Base-by-base conservation (phyloP, 2,329 filamentous ascomycete genomes). In the Cladophialophora carrionii region DNA sequence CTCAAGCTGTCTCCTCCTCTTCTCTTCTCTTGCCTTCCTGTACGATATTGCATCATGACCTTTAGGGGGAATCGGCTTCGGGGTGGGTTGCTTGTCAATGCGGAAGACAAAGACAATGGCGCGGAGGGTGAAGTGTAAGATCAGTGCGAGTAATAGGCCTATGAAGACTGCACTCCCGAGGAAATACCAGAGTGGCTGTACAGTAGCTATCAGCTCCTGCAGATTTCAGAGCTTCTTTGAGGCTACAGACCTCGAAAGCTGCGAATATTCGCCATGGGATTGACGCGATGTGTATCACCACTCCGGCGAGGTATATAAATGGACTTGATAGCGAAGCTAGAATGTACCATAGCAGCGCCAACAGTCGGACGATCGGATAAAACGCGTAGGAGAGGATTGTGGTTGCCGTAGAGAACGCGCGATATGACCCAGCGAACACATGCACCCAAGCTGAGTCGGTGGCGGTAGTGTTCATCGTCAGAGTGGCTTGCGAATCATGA, bases 121-220 rank as follows among this genome's bases (percentile, higher is more conserved):
- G 63, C 78, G 80, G 64, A 87, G 88, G 20, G 82, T 80, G 60
- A 85, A 77, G 72, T 85, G 83, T 51, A 92, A 76, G 20, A 84
- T 69, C 57, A 87, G 75, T 58, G 90, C 90, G 31, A 87, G 79
- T 10, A 85, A 57, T 59, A 88, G 77, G n/a, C 91, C 91, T 59
- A 91, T 81, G 20, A 90, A 76, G 34, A 85, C 82, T 7, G 90
- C 91, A 26, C 87, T 83, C 56, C 87, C 87, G 54, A 92, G 80
- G 72, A 83, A 88, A 72, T 84, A 82, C 61, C 76, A 75, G 22
- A 80, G 64, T 55, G 77, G 78, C 81, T 83, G 62, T 24, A 24
- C 55, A 26, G 49, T 59, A 63, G 58, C 57, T n/a, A 71, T 61
- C 10, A 58, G 61, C 29, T 34, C 14, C 22, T 52, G 32, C 14